Evolutionary conservation across 768 basidiomycete species (phyloP), one percentile per base, ranked within the genome.

Genomic region (Macrolepiota dolichaula): DNA sequence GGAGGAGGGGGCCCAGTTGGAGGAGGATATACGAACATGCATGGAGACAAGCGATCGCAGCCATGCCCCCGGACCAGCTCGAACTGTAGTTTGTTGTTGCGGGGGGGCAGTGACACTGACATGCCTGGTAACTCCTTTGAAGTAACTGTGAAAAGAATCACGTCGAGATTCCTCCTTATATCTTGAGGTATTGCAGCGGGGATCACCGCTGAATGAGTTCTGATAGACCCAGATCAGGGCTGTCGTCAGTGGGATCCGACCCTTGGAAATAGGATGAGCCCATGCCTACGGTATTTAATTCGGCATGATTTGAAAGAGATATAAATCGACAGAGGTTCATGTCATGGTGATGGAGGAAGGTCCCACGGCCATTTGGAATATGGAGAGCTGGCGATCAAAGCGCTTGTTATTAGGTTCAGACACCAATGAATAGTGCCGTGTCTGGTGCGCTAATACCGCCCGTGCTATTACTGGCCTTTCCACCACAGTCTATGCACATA

Each of bases 211-310:
- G 40, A n/a, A 53, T 38, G 36, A 54, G 13, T 35, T 46, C 38
- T 52, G 50, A 44, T 59, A 27, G 51, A 29, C 4, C 38, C 24
- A 15, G 27, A 9, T 22, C 17, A 27, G 36, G 25, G 24, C 19
- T 51, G 22, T 44, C 40, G 59, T 60, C 59, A 44, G 17, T n/a
- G 46, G 29, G 9, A 42, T 10, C 19, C 29, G 7, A 11, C 51
- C 40, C 22, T 13, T 24, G 15, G 13, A 47, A 44, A 36, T 37
- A 53, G 40, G 32, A 29, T 49, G 25, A 25, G 4, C 22, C 57
- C 49, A 51, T 51, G 35, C 47, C 57, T 50, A 58, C 57, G 47
- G 25, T 49, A 58, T 58, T 58, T 47, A 58, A 27, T 36, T 38
- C 47, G 57, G 57, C 36, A 50, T 58, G 57, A 50, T 44, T 54